Conservation (phyloP, 441 rosid species). For the Aquilaria agallochum region DNA sequence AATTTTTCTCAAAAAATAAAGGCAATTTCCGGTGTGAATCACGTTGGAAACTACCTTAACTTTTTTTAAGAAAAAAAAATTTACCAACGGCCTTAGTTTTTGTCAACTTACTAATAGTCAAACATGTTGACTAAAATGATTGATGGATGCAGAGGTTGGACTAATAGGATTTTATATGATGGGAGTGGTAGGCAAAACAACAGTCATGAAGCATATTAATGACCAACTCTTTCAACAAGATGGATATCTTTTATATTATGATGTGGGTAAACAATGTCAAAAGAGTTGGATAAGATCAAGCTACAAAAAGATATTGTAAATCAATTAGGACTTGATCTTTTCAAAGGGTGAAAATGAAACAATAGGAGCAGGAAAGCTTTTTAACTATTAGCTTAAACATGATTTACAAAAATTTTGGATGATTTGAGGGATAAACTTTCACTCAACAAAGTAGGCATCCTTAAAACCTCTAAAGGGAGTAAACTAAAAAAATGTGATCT, state of each 20-base stretch:
- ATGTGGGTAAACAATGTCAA: conserved; percentile 19
- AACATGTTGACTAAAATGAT: not conserved
- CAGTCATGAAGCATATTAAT: conserved; percentile 12
- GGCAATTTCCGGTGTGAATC: no score
- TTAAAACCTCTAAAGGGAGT: not conserved
- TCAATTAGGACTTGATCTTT: not conserved
- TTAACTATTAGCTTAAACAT: not conserved
- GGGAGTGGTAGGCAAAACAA: conserved; percentile 12
- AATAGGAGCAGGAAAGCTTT: not conserved
- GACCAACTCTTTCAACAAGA: not conserved
- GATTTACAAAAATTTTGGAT: conserved; percentile 6
- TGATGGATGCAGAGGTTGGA: conserved; percentile 3
- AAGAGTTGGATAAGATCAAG: conserved; percentile 3
- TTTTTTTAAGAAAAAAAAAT: no score
- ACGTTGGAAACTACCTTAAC: no score
- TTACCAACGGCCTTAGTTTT: no score
- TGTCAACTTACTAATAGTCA: no score
- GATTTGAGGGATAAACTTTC: conserved; percentile 17
- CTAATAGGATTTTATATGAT: conserved; percentile 12
- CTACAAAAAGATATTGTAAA: conserved; percentile 11
- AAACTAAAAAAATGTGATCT: not conserved
- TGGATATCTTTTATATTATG: conserved; percentile 3
- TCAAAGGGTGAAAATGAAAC: not conserved
- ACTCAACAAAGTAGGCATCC: conserved; percentile 8
- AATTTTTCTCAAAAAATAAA: no score